A percentile compares a stretch with the other conserved stretches of the same genome.
Evolutionary conservation across 116 monocot species (phyloP).

Genomic region (Posidonia oceanica): DNA sequence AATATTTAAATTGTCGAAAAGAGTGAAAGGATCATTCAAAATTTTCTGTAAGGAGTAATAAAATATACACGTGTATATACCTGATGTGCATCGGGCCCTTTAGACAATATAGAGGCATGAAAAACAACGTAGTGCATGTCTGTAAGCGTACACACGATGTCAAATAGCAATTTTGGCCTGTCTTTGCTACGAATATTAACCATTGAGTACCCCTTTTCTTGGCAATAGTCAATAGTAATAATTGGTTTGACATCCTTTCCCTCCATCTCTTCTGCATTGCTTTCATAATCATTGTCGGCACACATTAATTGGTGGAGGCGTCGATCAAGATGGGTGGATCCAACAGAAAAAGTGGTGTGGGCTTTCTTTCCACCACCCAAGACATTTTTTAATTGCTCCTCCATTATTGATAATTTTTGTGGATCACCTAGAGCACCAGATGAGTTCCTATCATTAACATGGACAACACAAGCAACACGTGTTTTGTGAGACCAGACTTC

Average conservation of each 20-base stretch:
- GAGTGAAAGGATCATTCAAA: not conserved
- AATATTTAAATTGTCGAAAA: too few relatives aligned
- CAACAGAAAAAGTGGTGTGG: conserved; percentile 39
- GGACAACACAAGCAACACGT: conserved; percentile 71
- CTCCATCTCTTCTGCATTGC: conserved; percentile 10
- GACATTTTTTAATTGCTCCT: conserved; percentile 56
- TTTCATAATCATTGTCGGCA: conserved; percentile 60
- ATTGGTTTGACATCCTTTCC: conserved; percentile 11
- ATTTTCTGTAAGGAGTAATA: not conserved
- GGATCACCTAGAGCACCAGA: conserved; percentile 39
- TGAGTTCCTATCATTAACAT: conserved; percentile 64
- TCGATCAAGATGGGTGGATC: conserved; percentile 62
- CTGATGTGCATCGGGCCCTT: conserved; percentile 56
- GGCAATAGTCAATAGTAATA: conserved; percentile 60
- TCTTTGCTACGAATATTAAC: conserved; percentile 71
- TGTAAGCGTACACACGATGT: conserved; percentile 76
- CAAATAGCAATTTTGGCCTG: conserved; percentile 63
- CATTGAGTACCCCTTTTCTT: conserved; percentile 73
- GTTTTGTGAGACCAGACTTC: conserved; percentile 89
- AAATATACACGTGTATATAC: conserved; percentile 15
- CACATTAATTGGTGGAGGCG: conserved; percentile 89
- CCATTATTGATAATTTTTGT: conserved; percentile 36
- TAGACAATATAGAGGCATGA: conserved; percentile 78
- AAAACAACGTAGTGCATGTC: conserved; percentile 87
- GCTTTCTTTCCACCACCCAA: conserved; percentile 42